Evolutionary conservation across 2,329 filamentous ascomycete genomes (phyloP), one percentile per base, ranked within the genome.

Genomic region (Plenodomus lindquistii): DNA sequence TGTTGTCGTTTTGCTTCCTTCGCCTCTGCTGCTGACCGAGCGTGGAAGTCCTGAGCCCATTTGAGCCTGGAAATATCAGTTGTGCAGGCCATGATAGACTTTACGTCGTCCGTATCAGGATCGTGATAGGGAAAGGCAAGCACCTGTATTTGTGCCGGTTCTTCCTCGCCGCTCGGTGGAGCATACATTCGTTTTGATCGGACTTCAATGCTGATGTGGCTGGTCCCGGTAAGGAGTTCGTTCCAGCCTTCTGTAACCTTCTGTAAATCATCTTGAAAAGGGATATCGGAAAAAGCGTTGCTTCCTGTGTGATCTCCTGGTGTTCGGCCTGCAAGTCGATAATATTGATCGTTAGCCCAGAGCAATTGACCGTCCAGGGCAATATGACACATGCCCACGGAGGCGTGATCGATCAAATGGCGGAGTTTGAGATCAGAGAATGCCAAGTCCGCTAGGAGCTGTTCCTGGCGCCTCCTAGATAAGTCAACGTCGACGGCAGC

Each of bases 81-180:
- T 1, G 68, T 59, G 7, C 58, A 63, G 8, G 66, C 66, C 59
- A 70, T 69, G 17, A 71, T 55, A 13, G 1, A 71, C 38, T 20
- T 65, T 15, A 31, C 48, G 11, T 66, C 65, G 17, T 65, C 53
- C 1, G 55, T 44, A 3, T 54, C 60, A 15, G 70, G 21, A 35
- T 70, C 64, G 10, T 65, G 62, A 24, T 60, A 57, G n/a, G 60
- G 63, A 16, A 57, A 63, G 31, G 61, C 69, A 29, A 78, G 50
- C 0, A 77, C 73, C 77, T 69, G 67, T 13, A 71, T 53, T 11
- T 69, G 60, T 4, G 66, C 60, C 7, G 65, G 67, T 35, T 67
- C 66, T 2, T 59, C 42, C 17, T 69, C 65, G 18, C 67, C 69
- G 15, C 59, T 55, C 1, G 67, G 66, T 34, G 67, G 57, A 4